Evolutionary conservation across 148 eudicot genomes (phyloP).

Genomic region (Camellia sinensis): DNA sequence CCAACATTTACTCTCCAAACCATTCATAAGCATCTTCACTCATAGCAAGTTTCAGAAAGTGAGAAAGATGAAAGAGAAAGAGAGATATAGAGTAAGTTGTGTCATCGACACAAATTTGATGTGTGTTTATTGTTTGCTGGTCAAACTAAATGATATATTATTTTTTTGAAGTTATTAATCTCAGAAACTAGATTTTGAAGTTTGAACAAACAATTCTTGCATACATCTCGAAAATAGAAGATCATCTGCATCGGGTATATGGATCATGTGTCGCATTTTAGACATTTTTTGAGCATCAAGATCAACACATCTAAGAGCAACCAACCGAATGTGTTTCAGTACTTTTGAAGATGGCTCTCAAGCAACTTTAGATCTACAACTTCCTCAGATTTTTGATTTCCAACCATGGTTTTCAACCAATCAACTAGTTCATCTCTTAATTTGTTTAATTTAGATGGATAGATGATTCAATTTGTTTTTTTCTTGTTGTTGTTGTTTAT

Average conservation of each 20-base stretch:
- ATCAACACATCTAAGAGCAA: constrained; percentile 80
- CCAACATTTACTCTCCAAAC: too few species aligned
- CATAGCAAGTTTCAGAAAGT: too few species aligned
- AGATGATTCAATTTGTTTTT: too few species aligned
- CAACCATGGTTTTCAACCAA: constrained; percentile 83
- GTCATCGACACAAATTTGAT: too few species aligned
- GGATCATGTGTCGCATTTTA: constrained; percentile 85
- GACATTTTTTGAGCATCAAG: constrained; percentile 79
- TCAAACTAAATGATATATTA: not conserved
- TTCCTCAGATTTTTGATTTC: constrained; percentile 73
- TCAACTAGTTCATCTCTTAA: constrained; percentile 61
- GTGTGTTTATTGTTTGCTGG: too few species aligned
- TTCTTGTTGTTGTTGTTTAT: too few species aligned
- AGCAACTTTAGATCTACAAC: constrained; percentile 80
- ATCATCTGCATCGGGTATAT: constrained; percentile 90
- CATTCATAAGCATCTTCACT: too few species aligned
- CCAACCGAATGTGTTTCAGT: constrained; percentile 63
- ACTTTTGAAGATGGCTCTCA: constrained; percentile 72
- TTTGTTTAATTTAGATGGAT: too few species aligned
- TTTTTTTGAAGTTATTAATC: not conserved
- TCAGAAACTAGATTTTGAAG: not conserved
- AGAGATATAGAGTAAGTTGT: too few species aligned
- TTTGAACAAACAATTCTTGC: constrained; percentile 11
- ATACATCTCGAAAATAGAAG: constrained; percentile 57
- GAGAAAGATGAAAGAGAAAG: too few species aligned